Conservation (phyloP, 352 stramenopile genomes). For the Halophytophthora polymorphica region DNA sequence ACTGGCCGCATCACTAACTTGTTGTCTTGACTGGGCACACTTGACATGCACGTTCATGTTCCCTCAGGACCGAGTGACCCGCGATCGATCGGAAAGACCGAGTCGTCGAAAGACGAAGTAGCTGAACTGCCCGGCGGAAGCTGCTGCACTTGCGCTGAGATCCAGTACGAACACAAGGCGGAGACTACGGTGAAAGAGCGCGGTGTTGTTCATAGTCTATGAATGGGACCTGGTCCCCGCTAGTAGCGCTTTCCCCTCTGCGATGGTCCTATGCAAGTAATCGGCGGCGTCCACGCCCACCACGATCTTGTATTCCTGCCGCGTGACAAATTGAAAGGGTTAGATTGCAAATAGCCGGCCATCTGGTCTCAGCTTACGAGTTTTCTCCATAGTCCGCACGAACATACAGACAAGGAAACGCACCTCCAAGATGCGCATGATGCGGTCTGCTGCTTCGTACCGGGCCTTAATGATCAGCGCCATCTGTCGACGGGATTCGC, state of each 20-base stretch:
- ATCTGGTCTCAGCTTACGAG: background rate
- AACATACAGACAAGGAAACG: background rate
- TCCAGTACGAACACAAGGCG: no score
- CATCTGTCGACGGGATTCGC: conserved; percentile 34
- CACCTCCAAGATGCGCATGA: conserved; percentile 79
- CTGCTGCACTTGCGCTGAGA: background rate
- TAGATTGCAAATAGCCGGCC: background rate
- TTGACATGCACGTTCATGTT: no score
- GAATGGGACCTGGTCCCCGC: no score
- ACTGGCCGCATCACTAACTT: no score
- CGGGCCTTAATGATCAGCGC: conserved; percentile 48
- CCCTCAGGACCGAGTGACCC: background rate
- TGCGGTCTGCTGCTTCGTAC: conserved; percentile 62
- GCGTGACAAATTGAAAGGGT: background rate
- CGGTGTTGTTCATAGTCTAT: no score
- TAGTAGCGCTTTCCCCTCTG: conserved; percentile 25
- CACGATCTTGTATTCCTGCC: conserved; percentile 46
- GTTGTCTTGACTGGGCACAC: no score
- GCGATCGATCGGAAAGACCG: background rate
- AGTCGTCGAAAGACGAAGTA: conserved; percentile 1
- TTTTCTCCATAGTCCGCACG: background rate
- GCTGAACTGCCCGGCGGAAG: background rate
- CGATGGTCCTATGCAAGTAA: conserved; percentile 35
- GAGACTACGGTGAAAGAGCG: no score
- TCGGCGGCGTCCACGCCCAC: conserved; percentile 29